Evolutionary conservation across 2,329 filamentous ascomycete genomes (phyloP), one percentile per base, ranked within the genome.

Genomic region (Neofusicoccum umdonicola): DNA sequence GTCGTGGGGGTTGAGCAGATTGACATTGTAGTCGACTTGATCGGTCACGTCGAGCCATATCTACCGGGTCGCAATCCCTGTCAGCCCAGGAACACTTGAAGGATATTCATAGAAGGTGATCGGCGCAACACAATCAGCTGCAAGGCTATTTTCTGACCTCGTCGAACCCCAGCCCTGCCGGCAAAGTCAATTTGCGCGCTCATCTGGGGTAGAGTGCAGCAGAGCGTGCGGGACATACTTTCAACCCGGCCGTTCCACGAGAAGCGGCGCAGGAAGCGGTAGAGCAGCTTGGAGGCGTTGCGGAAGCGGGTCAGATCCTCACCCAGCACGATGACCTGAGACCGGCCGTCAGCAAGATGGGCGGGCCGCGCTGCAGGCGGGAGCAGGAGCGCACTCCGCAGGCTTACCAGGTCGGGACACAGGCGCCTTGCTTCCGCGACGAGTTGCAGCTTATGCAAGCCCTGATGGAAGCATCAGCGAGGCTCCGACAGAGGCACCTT

Each of bases 31-130:
- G 48, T 90, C 85, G 63, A 98, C 81, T 68, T 97, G 88, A 68
- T 96, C 91, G 8, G 92, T 94, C 48, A 94, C 90, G 72, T 98
- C 92, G 78, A 91, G 77, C 72, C 88, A 91, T 3, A 88, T 81
- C 83, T 86, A 37, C 45, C 34, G 42, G 35, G 15, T 15, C 9
- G 8, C 12, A 13, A 54, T 45, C 37, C 45, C 15, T 52, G 51
- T 50, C 13, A 56, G 64, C 44, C 22, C 50, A 50, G 44, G 41
- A 52, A 44, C 39, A 34, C 7, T 8, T 13, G 35, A 42, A 27
- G 48, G 39, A 27, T 45, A 63, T 63, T 63, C 48, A 54, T 54
- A 54, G 45, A 52, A 51, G 27, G 11, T 1, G 27, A 31, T 31
- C 27, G 27, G 27, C 27, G 27, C 27, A 31, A 31, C 27, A 31